Evolutionary conservation across 257 asterid genomes (phyloP), one percentile per base, ranked within the genome.

Genomic region (Solanum gracilifrons): DNA sequence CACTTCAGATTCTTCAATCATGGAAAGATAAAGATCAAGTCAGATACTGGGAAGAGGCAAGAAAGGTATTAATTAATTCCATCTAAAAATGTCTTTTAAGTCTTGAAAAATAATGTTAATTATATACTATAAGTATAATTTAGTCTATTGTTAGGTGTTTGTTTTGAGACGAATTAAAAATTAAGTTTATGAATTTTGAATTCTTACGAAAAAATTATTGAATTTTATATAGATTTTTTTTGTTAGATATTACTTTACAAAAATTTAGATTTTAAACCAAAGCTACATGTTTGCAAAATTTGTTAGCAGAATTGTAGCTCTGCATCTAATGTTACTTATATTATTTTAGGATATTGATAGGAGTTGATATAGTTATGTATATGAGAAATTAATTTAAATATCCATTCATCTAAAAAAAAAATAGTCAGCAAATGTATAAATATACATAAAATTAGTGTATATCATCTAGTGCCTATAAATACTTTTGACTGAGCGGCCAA

Each of bases 31-130:
- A 92, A 88, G 72, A 87, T 43, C 92, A 90, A 79, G 94, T 95
- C 87, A 85, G 86, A 64, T 95, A 94, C 74, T 95, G 95, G 79
- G 92, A 95, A 72, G 97, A 95, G 91, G 94, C 98, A 25, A 92
- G 97, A 85, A 93, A 90, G 96, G 98, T 94, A 90, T 46, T 51
- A 51, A 51, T 48, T 16, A 13, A 75, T 18, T 72, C 12, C 79
- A 71, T 71, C 25, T 71, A 69, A 31, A 69, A 71, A 60, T 51
- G 55, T 46, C 55, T 13, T 46, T 46, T 46, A 1, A 46, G 55
- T 46, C 55, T 46, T 46, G 55, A 46, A 12, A 46, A 46, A 13
- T 46, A 7, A 58, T 7, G 12, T 58, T 55, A 58, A 58, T 58
- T 58, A 58, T 20, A 20, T 20, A 20, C 66, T 20, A 58, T 1